Conservation (phyloP, 1,139 yeast genomes). For the Blastobotrys petasosporus region DNA sequence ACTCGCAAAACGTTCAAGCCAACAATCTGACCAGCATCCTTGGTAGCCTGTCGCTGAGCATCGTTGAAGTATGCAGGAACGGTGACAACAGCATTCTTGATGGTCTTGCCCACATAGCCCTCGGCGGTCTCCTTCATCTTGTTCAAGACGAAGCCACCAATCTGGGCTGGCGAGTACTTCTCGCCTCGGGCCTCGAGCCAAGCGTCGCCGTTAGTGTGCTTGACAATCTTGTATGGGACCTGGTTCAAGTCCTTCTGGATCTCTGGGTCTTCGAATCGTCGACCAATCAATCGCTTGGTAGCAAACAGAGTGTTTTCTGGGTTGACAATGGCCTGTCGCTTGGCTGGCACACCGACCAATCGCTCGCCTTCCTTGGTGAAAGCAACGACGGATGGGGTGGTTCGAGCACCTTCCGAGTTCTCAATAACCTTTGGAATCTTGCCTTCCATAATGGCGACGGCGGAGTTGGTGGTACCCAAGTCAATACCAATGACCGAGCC, state of each 20-base stretch:
- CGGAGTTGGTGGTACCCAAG: conserved; percentile 98
- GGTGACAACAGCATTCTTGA: conserved; percentile 89
- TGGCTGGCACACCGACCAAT: conserved; percentile 97
- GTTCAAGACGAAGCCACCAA: conserved; percentile 94
- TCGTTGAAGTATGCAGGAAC: conserved; percentile 98
- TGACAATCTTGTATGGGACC: conserved; percentile 95
- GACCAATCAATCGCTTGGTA: conserved; percentile 97
- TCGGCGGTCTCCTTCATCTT: conserved; percentile 98
- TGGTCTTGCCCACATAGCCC: conserved; percentile 77
- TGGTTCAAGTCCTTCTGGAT: conserved; percentile 95
- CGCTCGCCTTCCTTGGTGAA: conserved; percentile 95
- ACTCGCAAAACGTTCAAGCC: conserved; percentile 95
- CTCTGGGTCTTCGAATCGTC: conserved; percentile 93
- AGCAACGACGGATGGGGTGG: conserved; percentile 98
- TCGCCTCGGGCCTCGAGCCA: conserved; percentile 98
- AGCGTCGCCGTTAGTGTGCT: conserved; percentile 96
- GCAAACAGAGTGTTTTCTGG: conserved; percentile 97
- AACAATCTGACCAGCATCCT: conserved; percentile 97
- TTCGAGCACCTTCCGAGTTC: conserved; percentile 98
- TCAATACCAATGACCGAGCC: conserved; percentile 93
- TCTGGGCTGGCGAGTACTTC: conserved; percentile 87
- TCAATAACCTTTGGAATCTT: conserved; percentile 93
- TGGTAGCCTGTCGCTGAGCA: conserved; percentile 97
- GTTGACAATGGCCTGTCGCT: conserved; percentile 98
- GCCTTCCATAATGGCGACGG: conserved; percentile 98